phyloP scores from a whole-genome alignment of 1,139 yeast species.

The Candida glucosophila region DNA sequence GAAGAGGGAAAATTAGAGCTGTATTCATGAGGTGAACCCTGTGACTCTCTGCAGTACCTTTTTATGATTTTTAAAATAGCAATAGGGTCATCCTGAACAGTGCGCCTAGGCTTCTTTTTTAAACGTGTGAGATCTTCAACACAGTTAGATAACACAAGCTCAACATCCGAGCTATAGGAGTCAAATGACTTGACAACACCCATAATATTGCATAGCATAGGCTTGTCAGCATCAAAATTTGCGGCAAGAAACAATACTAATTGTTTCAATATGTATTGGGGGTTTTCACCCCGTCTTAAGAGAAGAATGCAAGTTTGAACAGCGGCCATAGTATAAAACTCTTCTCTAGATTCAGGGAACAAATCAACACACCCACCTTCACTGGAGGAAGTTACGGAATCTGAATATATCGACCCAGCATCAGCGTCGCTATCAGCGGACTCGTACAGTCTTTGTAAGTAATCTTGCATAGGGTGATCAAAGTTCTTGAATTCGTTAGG shows the following conservation, averaged over 20 bases:
- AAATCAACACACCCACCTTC: too few relatives aligned
- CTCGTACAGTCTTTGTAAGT: too few relatives aligned
- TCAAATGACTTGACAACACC: conserved; percentile 8
- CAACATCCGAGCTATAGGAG: conserved; percentile 6
- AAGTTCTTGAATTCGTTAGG: too few relatives aligned
- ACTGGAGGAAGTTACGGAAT: too few relatives aligned
- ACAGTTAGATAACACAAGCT: conserved; percentile 7
- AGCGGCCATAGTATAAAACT: too few relatives aligned
- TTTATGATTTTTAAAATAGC: conserved; percentile 3
- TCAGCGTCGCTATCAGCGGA: too few relatives aligned
- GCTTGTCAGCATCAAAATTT: conserved; percentile 9
- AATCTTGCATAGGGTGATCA: too few relatives aligned
- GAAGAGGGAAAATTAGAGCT: too few relatives aligned
- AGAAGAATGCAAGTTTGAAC: conserved; percentile 8
- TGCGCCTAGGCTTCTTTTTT: conserved; percentile 4
- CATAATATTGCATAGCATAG: conserved; percentile 8
- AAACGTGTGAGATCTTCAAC: conserved; percentile 8
- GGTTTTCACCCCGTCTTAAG: conserved; percentile 20
- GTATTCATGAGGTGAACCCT: too few relatives aligned
- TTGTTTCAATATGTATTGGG: conserved; percentile 16
- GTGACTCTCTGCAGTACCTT: conserved; percentile 1
- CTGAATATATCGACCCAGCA: too few relatives aligned
- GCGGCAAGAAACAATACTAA: conserved; percentile 17
- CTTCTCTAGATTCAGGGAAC: too few relatives aligned
- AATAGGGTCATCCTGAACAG: conserved; percentile 2